Percentiles rank a stretch among this genome's conserved stretches.
These are phyloP conservation scores for Debaryomyces castellii DNA, from an alignment of 805 yeast species.

Conservation along the genomic window DNA sequence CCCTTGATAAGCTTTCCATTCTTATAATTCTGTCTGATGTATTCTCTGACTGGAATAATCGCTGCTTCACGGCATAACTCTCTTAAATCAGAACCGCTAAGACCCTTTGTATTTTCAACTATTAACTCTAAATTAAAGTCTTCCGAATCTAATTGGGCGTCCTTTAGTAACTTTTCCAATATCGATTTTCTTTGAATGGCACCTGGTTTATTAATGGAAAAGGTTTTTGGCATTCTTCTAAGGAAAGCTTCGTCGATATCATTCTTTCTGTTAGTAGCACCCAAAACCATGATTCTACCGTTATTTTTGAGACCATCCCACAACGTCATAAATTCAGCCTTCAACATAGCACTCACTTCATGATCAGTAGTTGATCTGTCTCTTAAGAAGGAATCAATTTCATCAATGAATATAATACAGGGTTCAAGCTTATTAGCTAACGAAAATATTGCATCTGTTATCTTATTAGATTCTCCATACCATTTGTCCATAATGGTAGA, in stretches of 20 bases:
- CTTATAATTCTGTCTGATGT: constrained; percentile 58
- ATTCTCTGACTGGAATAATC: constrained; percentile 83
- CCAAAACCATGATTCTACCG: constrained; percentile 83
- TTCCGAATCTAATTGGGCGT: constrained; percentile 54
- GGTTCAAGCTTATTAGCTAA: constrained; percentile 89
- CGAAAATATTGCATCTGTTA: constrained; percentile 89
- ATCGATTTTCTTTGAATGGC: constrained; percentile 67
- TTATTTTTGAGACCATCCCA: constrained; percentile 90
- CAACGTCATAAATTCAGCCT: constrained; percentile 95
- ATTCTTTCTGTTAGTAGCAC: constrained; percentile 90
- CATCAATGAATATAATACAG: constrained; percentile 93
- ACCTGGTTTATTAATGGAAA: constrained; percentile 74
- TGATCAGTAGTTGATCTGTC: constrained; percentile 84
- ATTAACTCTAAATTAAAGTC: constrained; percentile 61
- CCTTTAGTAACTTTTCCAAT: constrained; percentile 63
- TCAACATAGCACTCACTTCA: constrained; percentile 91
- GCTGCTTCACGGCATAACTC: constrained; percentile 95
- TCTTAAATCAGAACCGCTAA: constrained; percentile 86
- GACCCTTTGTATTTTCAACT: constrained; percentile 61
- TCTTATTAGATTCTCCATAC: constrained; percentile 95
- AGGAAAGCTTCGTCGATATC: constrained; percentile 92
- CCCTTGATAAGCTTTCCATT: constrained; percentile 29
- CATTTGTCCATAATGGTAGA: constrained; percentile 94
- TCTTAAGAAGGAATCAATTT: constrained; percentile 89
- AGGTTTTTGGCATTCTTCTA: constrained; percentile 89